Base-by-base conservation (phyloP, 2,329 filamentous ascomycete genomes). In the Exophiala viscosa region DNA sequence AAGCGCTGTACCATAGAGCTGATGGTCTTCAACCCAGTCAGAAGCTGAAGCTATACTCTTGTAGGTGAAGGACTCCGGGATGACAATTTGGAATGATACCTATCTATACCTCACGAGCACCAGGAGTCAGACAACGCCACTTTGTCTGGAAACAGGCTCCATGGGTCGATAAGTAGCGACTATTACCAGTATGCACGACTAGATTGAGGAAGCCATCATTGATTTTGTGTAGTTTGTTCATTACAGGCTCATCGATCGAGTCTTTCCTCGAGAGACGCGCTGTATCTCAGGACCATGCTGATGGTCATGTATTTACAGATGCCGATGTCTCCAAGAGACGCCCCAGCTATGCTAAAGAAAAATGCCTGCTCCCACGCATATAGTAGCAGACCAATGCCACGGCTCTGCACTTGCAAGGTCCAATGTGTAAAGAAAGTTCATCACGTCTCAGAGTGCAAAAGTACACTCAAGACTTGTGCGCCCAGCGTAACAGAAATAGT, bases 301-400 rank as follows among this genome's bases (percentile, higher is more conserved):
- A 58, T 56, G 53, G 52, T 54, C 52, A 58, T 49, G 42, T 58
- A 54, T 58, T 45, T 58, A 51, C 51, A 54, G 2, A 54, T 39
- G 41, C 34, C 45, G 50, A 40, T 51, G 32, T 35, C 45, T 42
- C 36, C 35, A 14, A 11, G 35, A 20, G 18, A 47, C 48, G 39
- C 53, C 53, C 28, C 35, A 42, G 53, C 53, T 54, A 52, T 59
- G 56, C 53, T 47, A 23, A 47, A 36, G 20, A 20, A 38, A 20
- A 23, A 28, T 31, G 32, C 32, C 33, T 20, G 20, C 32, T 36
- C 34, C 13, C 11, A 17, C 17, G 15, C 20, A 35, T 38, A 23
- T 6, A 14, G 39, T 6, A 14, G 39, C 38, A 20, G 20, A 41
- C 14, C 17, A 14, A 35, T 23, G 47, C 3, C 15, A n/a, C 23